These are phyloP conservation scores for Euphorbia peplus DNA, from an alignment of 345 rosid species.

Conservation along the genomic window DNA sequence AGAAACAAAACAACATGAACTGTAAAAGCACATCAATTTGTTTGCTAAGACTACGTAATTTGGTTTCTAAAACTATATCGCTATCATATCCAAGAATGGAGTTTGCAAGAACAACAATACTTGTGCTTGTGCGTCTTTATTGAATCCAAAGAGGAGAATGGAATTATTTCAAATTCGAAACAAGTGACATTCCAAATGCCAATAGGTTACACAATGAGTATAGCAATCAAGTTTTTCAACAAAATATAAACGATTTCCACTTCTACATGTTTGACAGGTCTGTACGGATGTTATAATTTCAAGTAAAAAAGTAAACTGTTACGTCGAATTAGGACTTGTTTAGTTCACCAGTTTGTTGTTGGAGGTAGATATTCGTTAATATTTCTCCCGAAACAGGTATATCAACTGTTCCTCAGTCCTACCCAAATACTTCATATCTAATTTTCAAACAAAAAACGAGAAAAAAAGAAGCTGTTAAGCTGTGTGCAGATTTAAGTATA, in stretches of 20 bases:
- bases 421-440: too few species aligned
- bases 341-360: too few species aligned
- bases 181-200: not conserved
- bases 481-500: too few species aligned
- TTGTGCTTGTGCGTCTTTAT: too few species aligned
- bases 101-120: not conserved
- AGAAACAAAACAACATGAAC: not conserved
- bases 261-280: not conserved
- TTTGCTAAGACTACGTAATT: not conserved
- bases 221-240: not conserved
- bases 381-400: not conserved
- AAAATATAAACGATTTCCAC: too few species aligned
- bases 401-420: too few species aligned
- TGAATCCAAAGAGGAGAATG: too few species aligned
- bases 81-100: not conserved
- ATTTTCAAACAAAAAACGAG: too few species aligned
- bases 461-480: too few species aligned
- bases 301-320: not conserved
- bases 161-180: not conserved
- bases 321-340: not conserved
- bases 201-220: not conserved
- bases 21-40: not conserved
- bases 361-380: too few species aligned
- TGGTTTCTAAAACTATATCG: not conserved
- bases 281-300: too few species aligned